Evolutionary conservation across 2,329 filamentous ascomycete genomes (phyloP), one percentile per base, ranked within the genome.

Genomic region (Colletotrichum tropicale): DNA sequence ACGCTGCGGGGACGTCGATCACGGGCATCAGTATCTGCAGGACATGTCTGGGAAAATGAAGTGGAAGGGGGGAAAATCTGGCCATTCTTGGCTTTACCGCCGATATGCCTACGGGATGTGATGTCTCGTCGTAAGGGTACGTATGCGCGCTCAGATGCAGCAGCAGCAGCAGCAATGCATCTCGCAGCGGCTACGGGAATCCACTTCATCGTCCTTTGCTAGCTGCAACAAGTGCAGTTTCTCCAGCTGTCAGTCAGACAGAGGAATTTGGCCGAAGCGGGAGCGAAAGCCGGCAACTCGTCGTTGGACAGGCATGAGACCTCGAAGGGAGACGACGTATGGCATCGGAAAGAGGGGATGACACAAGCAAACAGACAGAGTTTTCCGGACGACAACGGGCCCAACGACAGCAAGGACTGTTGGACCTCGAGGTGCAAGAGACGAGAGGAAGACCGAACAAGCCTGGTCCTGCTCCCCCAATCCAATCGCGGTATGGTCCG

Each of bases 1-100:
- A 71, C 43, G 21, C 67, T 34, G 71, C 34, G 67, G 66, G 71
- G 58, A 65, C 67, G 71, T 71, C 67, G 71, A 74, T 74, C 71
- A 71, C 71, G 60, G 67, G 66, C 66, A 48, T 74, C 71, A 48
- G 43, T 36, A 52, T 43, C 66, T 70, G 56, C 65, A 62, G 65
- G 26, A 67, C 16, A 48, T 62, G 70, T 38, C 34, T 21, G 65
- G 55, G 68, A 66, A n/a, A 38, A 26, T 12, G 1, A 1, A 67
- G 18, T 0, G 38, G 38, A 32, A 30, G 18, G 65, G 43, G 18
- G 55, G 32, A 32, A 69, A 61, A 61, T 48, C 66, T 61, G 66
- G 55, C 55, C 66, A 16, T 61, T 32, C 55, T 61, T 69, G 66
- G 66, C 52, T 60, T 38, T 26, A 21, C 30, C 30, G 66, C 48